phyloP scores from a whole-genome alignment of 2,329 filamentous ascomycete genomes.

The Zymoseptoria pseudotritici region DNA sequence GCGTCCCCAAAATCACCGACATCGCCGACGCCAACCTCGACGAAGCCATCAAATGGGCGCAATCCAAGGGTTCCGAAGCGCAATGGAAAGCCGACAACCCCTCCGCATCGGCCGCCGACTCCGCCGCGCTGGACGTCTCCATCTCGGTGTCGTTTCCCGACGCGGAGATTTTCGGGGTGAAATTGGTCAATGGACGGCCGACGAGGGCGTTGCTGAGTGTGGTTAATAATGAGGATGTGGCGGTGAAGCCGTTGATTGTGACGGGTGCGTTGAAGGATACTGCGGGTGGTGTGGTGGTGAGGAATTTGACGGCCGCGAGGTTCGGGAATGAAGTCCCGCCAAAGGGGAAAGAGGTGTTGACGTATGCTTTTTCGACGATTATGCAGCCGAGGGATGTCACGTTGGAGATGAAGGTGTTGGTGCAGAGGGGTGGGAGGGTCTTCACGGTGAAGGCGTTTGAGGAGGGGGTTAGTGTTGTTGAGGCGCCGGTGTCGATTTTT shows the following conservation, averaged over 20 bases:
- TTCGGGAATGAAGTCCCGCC: conserved; percentile 69
- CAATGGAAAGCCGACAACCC: conserved; percentile 11
- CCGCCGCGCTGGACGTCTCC: conserved; percentile 52
- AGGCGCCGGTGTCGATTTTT: conserved; percentile 83
- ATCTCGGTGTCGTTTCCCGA: conserved; percentile 54
- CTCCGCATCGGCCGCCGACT: conserved; percentile 8
- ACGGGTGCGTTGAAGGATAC: conserved; percentile 64
- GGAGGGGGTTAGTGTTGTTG: conserved; percentile 76
- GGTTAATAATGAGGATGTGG: conserved; percentile 70
- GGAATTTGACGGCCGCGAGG: conserved; percentile 73
- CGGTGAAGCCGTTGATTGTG: conserved; percentile 69
- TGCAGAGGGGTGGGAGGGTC: conserved; percentile 61
- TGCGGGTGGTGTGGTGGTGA: conserved; percentile 54
- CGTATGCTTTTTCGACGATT: conserved; percentile 81
- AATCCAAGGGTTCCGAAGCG: conserved; percentile 5
- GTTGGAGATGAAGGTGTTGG: conserved; percentile 67
- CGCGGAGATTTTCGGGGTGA: conserved; percentile 82
- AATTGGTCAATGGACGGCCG: conserved; percentile 85
- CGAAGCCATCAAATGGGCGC: conserved; percentile 15
- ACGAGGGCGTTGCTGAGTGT: conserved; percentile 78
- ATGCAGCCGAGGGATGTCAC: conserved; percentile 86
- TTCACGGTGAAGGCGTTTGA: conserved; percentile 77
- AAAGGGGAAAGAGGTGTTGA: conserved; percentile 66
- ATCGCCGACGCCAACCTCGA: conserved; percentile 13
- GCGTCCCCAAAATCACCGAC: conserved; percentile 8